phyloP scores from a whole-genome alignment of 768 basidiomycete genomes.

The Russula olivacea region DNA sequence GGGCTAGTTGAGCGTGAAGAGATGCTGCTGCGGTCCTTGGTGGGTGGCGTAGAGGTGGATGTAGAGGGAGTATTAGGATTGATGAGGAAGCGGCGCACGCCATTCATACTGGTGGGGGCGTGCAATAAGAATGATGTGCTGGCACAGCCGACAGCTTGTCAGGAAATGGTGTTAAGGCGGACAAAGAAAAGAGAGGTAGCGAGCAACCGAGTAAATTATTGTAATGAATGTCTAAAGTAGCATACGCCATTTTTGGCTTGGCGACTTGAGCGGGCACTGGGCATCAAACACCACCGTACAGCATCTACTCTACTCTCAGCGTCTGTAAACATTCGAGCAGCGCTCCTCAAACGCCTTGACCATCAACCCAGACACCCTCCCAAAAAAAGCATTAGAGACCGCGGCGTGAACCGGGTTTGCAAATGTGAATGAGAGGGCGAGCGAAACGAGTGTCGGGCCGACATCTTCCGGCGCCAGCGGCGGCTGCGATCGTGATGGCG shows the following conservation, averaged over 20 bases:
- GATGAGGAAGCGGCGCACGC: slow-evolving; percentile 32
- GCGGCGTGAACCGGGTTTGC: slow-evolving; percentile 79
- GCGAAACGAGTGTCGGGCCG: slow-evolving; percentile 70
- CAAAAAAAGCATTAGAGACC: slow-evolving; percentile 80
- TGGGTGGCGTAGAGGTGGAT: background rate
- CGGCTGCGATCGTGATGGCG: background rate
- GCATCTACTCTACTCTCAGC: slow-evolving; percentile 21
- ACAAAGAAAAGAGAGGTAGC: background rate
- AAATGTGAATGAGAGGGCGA: slow-evolving; percentile 84
- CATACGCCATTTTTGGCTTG: background rate
- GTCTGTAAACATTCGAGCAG: slow-evolving; percentile 71
- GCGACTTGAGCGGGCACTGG: background rate
- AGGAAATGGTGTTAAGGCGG: background rate
- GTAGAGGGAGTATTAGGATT: slow-evolving; percentile 11
- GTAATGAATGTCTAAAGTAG: background rate
- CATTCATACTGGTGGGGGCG: slow-evolving; percentile 29
- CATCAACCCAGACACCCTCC: slow-evolving; percentile 83
- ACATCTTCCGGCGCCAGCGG: slow-evolving; percentile 22
- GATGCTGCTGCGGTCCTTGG: slow-evolving; percentile 6
- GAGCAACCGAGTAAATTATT: background rate
- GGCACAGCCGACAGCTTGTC: background rate
- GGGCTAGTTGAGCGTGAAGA: slow-evolving; percentile 26
- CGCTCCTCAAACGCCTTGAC: slow-evolving; percentile 88
- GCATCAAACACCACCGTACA: background rate
- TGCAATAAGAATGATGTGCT: background rate